Percentiles rank a stretch among this genome's conserved stretches.
phyloP scores from a whole-genome alignment of 140 eudicot genomes.

The Cichorium intybus region DNA sequence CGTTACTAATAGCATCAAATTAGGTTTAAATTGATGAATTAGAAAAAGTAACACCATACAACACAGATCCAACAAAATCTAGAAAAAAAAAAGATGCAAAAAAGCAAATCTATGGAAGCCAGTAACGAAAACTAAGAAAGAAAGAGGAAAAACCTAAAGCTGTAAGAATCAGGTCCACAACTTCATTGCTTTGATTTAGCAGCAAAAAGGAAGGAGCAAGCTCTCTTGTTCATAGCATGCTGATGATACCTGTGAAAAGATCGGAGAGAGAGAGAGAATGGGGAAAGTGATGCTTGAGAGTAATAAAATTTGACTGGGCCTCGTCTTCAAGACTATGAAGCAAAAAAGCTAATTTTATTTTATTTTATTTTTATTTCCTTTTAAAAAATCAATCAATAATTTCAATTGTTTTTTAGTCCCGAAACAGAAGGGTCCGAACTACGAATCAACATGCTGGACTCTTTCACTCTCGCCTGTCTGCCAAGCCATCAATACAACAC shows the following conservation, averaged over 20 bases:
- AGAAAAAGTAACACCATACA: background rate
- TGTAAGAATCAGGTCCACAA: constrained; percentile 28
- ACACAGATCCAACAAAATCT: constrained; percentile 40
- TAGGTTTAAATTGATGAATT: constrained; percentile 24
- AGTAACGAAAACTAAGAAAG: constrained; percentile 1
- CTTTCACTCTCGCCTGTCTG: constrained; percentile 28
- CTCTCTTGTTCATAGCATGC: constrained; percentile 38
- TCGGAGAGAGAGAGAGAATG: constrained; percentile 16
- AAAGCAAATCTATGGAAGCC: constrained; percentile 15
- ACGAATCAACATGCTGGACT: constrained; percentile 27
- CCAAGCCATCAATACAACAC: constrained; percentile 18
- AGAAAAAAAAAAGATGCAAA: constrained; percentile 18
- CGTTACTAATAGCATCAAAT: constrained; percentile 19
- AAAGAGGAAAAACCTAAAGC: constrained; percentile 16
- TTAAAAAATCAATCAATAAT: constrained; percentile 3
- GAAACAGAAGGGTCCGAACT: constrained; percentile 30
- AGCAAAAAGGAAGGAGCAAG: constrained; percentile 20
- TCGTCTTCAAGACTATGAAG: constrained; percentile 21
- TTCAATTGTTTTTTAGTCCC: constrained; percentile 9
- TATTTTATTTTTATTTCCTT: background rate
- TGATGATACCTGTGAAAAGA: constrained; percentile 31
- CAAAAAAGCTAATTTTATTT: constrained; percentile 2
- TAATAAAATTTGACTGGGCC: constrained; percentile 33
- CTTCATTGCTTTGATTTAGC: constrained; percentile 18
- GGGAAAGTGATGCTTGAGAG: constrained; percentile 33